These are phyloP conservation scores for Sclerotiophoma versabilis DNA, from an alignment of 2,329 filamentous ascomycete genomes.

Conservation along the genomic window DNA sequence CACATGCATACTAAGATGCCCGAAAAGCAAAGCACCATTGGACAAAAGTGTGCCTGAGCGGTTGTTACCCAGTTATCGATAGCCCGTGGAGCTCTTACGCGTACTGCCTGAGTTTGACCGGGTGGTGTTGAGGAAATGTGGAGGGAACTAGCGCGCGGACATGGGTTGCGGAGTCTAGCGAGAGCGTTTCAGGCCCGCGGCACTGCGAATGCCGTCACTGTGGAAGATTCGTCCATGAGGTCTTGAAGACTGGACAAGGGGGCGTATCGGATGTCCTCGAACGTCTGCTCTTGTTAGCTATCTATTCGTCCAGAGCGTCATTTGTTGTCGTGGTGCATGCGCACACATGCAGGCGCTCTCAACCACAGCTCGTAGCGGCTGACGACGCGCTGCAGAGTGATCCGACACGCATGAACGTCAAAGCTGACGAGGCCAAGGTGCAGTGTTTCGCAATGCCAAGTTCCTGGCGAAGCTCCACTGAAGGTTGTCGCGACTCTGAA, in stretches of 20 bases:
- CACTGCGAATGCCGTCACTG: slow-evolving; percentile 16
- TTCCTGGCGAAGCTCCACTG: slow-evolving; percentile 20
- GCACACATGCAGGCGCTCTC: not conserved
- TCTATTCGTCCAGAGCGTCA: not conserved
- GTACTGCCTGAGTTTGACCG: slow-evolving; percentile 35
- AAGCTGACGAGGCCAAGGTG: slow-evolving; percentile 28
- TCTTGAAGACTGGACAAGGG: not conserved
- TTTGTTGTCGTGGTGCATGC: not conserved
- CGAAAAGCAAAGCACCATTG: slow-evolving; percentile 28
- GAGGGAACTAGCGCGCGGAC: slow-evolving; percentile 28
- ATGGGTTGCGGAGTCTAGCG: slow-evolving; percentile 26
- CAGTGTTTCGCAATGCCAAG: slow-evolving; percentile 39
- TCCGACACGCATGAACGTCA: slow-evolving; percentile 21
- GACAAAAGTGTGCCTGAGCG: slow-evolving; percentile 16
- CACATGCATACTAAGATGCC: slow-evolving; percentile 16
- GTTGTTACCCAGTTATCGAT: slow-evolving; percentile 26
- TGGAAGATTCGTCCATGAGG: not conserved
- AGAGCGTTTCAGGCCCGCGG: slow-evolving; percentile 33
- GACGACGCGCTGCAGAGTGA: slow-evolving; percentile 18
- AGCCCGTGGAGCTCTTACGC: slow-evolving; percentile 40
- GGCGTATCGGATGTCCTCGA: not conserved
- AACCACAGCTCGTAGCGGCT: slow-evolving; percentile 10
- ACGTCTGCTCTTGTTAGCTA: not conserved
- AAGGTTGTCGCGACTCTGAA: slow-evolving; percentile 26
- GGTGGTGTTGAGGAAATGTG: slow-evolving; percentile 39